Evolutionary conservation across 768 basidiomycete genomes (phyloP), one percentile per base, ranked within the genome.

Genomic region (Dendrothele bispora): DNA sequence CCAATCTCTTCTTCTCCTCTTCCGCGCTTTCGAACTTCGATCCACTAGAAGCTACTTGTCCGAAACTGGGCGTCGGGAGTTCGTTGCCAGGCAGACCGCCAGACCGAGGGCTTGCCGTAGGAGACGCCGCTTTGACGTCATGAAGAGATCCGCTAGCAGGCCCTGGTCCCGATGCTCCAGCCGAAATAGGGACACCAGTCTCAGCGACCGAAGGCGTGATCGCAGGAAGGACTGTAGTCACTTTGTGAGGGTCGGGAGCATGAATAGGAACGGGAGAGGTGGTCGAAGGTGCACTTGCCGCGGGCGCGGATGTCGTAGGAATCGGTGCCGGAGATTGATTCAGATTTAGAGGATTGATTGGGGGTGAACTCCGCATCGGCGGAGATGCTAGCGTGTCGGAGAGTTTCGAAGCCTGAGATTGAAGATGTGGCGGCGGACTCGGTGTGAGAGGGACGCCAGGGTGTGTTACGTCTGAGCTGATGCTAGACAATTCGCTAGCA

Each of bases 101-200:
- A 15, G 61, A 66, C 17, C 66, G 66, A 24, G 68, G 66, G 7
- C 67, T 70, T 37, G 71, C 67, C 32, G 56, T 51, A 30, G 63
- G 49, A 20, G 71, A 68, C 20, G 71, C 67, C 21, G 55, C 63
- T 43, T 66, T 74, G 54, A 81, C 69, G 48, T 83, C 75, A 52
- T 64, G 74, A 46, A 88, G 66, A 2, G 84, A 83, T 5, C 85
- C 87, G 51, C 77, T 80, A 2, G 79, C 74, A 5, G 84, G 84
- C 3, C 86, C 85, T 34, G 85, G 83, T 7, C 85, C 87, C 0
- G 58, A 64, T 3, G 71, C 67, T 15, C 83, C 78, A 3, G 83
- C 82, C 15, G 74, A 64, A n/a, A 86, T 67, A 15, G 86, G 87
- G n/a, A 86, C 67, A 11, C 85, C 86, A 0, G 88, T 88, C 61